Base-by-base conservation (phyloP, 2,329 filamentous ascomycete species). In the Colletotrichum tropicale region DNA sequence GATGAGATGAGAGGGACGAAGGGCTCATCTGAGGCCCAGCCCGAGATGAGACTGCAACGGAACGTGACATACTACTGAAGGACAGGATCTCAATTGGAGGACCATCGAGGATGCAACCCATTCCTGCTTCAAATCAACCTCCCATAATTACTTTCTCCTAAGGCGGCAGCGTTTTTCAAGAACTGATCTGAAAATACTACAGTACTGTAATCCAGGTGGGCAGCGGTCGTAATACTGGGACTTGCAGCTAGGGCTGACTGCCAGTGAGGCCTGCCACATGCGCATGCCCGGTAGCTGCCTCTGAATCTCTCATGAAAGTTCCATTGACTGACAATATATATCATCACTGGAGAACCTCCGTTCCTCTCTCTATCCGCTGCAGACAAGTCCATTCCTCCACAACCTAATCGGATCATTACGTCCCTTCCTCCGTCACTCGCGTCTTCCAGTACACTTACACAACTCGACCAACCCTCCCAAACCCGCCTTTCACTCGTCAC, bases 371-470 rank as follows among this genome's bases (percentile, higher is more conserved):
- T 43, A 2, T n/a, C n/a, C 16, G 0, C 36, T 43, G 36, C 36
- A 18, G 36, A 3, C 36, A 43, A 18, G 8, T 8, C 8, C 2
- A 1, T 43, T 18, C 5, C 5, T 18, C 16, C 36, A 10, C 16
- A n/a, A 4, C 3, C 4, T 0, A 5, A 43, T 18, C 8, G 5
- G n/a, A 5, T 43, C 36, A n/a, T n/a, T 3, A 2, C 5, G 9
- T 43, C 16, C 7, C 1, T 16, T 16, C 4, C 36, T 4, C 15
- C 8, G 36, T 5, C 2, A 18, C n/a, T 43, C 16, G 0, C 16
- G 5, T 43, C 8, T 43, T n/a, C 4, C 5, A 43, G 8, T 43
- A 43, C 8, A 9, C 5, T 18, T 18, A 38, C 9, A 0, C 3
- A 4, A 38, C 36, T 8, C 3, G 16, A 18, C 8, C 4, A 5